Base-by-base conservation (phyloP, 768 basidiomycete species). In the Tricholoma matsutake region DNA sequence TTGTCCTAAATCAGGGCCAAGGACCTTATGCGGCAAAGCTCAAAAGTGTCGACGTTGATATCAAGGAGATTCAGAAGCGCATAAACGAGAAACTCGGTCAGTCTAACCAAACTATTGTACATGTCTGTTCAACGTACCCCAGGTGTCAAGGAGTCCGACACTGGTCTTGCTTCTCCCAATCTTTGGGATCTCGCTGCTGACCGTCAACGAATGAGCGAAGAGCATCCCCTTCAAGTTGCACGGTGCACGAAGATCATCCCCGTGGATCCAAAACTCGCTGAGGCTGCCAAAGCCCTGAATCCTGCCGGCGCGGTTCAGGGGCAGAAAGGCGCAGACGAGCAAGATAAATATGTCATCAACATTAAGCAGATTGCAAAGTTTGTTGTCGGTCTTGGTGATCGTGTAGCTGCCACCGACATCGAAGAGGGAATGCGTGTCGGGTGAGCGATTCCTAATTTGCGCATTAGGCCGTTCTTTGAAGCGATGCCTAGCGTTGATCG, bases 381-480 rank as follows among this genome's bases (percentile, higher is more conserved):
- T 71, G 97, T 99, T 9, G 97, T 99, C 45, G 97, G 95, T 18
- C 78, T 99, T 4, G 96, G 95, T 18, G 97, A 99, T 66, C 89
- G 94, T 43, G 95, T 99, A 1, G 93, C 97, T 22, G 92, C 95
- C 10, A 97, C 96, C 2, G 97, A 99, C 78, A 95, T 99, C 57
- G 97, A 99, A 74, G 97, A 99, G 79, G 97, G 97, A n/a, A 99
- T 99, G 97, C 89, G 97, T 57, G 97, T 99, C 41, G 97, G 96
- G 96, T 98, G 71, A 71, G 92, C 79, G 14, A 11, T n/a, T 18
- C 22, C 49, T 11, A 52, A 7, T 18, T 32, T 41, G 18, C 28
- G 25, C 34, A 31, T 41, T 35, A 28, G 16, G 34, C 14, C 35
- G 56, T 32, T 54, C 45, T 47, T 6, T 56, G 59, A 37, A 63